Percentiles rank a stretch among this genome's conserved stretches.
Evolutionary conservation across 1,284 basidiomycete genomes (phyloP).

Genomic region (Ganoderma boninense): DNA sequence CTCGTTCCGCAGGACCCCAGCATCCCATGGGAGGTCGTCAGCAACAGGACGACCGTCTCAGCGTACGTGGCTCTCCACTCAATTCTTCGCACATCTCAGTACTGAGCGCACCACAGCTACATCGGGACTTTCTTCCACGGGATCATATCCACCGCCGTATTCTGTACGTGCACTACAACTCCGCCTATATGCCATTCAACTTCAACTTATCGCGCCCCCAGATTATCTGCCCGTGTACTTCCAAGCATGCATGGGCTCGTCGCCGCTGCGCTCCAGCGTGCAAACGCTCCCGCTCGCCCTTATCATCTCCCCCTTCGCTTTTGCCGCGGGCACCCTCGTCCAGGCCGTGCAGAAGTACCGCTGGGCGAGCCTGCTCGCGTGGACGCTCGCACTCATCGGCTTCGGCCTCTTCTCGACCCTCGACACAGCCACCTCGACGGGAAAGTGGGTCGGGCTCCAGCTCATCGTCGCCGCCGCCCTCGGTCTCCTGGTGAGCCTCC

Average conservation of each 20-base stretch:
- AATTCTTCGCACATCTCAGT: no score
- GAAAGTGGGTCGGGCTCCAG: conserved; percentile 43
- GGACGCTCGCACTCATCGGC: conserved; percentile 40
- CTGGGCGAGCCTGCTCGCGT: conserved; percentile 37
- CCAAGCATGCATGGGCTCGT: conserved; percentile 18
- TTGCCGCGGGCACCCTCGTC: conserved; percentile 36
- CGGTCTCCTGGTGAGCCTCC: conserved; percentile 17
- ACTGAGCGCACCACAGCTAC: conserved; percentile 26
- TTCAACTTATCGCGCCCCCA: conserved; percentile 33
- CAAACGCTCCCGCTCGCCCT: conserved; percentile 28
- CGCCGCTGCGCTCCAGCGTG: conserved; percentile 13
- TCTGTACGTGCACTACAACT: conserved; percentile 36
- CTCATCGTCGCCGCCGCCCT: conserved; percentile 17
- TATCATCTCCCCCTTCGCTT: conserved; percentile 35
- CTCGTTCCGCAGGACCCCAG: conserved; percentile 19
- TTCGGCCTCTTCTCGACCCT: conserved; percentile 40
- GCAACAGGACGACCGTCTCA: conserved; percentile 42
- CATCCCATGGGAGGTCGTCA: conserved; percentile 41
- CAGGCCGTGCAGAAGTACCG: conserved; percentile 38
- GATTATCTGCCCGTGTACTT: conserved; percentile 20
- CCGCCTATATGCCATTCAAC: conserved; percentile 23
- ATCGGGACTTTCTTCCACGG: conserved; percentile 33
- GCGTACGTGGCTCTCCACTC: conserved; percentile 31
- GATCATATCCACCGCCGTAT: conserved; percentile 15
- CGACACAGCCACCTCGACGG: conserved; percentile 34